Evolutionary conservation across 2,329 filamentous ascomycete species (phyloP).

Genomic region (Pyricularia pennisetigena): DNA sequence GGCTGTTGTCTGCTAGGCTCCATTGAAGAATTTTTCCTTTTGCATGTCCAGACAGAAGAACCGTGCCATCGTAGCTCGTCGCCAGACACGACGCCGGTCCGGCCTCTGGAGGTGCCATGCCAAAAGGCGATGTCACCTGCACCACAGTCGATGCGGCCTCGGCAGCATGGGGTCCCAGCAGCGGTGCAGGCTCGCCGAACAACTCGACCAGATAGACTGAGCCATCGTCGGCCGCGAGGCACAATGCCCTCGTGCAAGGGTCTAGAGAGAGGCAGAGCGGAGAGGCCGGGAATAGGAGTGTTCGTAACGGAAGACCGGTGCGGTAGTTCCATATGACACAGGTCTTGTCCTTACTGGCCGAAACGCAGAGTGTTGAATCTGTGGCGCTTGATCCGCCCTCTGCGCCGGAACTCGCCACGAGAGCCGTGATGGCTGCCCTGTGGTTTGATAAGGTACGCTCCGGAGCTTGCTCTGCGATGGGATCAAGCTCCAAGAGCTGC

Average conservation of each 20-base stretch:
- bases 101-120: slow-evolving; percentile 50
- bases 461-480: slow-evolving; percentile 52
- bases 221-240: slow-evolving; percentile 71
- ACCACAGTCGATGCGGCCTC: slow-evolving; percentile 48
- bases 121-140: slow-evolving; percentile 42
- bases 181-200: slow-evolving; percentile 37
- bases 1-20: slow-evolving; percentile 64
- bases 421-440: slow-evolving; percentile 59
- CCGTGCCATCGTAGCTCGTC: slow-evolving; percentile 74
- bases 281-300: slow-evolving; percentile 65
- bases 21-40: slow-evolving; percentile 72
- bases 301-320: slow-evolving; percentile 66
- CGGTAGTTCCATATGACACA: slow-evolving; percentile 91
- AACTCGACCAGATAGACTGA: slow-evolving; percentile 74
- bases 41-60: slow-evolving; percentile 69
- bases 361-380: slow-evolving; percentile 73
- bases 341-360: slow-evolving; percentile 76
- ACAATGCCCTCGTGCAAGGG: slow-evolving; percentile 73
- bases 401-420: slow-evolving; percentile 30
- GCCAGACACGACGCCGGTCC: slow-evolving; percentile 59
- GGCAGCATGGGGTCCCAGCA: slow-evolving; percentile 41
- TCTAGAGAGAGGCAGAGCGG: slow-evolving; percentile 70
- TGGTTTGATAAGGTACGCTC: slow-evolving; percentile 70
- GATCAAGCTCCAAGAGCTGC: slow-evolving; percentile 54
- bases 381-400: background rate